Percentiles rank a stretch among this genome's conserved stretches.
Evolutionary conservation across 140 eudicot genomes (phyloP).

Genomic region (Cichorium intybus): DNA sequence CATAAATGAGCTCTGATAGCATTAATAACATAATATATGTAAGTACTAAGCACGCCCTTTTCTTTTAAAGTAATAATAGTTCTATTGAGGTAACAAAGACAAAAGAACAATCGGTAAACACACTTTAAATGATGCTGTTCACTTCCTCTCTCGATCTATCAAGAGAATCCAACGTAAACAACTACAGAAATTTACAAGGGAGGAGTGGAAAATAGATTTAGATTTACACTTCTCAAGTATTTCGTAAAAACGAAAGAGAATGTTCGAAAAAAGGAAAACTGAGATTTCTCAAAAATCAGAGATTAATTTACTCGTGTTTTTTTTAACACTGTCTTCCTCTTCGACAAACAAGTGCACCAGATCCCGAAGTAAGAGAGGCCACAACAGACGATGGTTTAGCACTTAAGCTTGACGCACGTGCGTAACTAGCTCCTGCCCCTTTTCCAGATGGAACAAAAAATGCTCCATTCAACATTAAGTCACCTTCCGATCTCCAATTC

Average conservation of each 20-base stretch:
- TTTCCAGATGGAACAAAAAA: slow-evolving; percentile 68
- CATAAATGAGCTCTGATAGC: no score
- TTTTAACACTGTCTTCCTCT: slow-evolving; percentile 56
- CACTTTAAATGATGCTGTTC: slow-evolving; percentile 17
- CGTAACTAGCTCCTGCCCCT: slow-evolving; percentile 82
- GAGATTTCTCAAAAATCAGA: slow-evolving; percentile 29
- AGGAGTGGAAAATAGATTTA: not conserved
- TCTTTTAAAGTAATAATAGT: slow-evolving; percentile 10
- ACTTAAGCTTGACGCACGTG: slow-evolving; percentile 80
- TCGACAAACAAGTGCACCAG: slow-evolving; percentile 86
- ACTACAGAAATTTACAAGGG: slow-evolving; percentile 26
- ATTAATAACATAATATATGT: not conserved
- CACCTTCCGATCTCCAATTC: slow-evolving; percentile 99
- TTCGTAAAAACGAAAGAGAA: slow-evolving; percentile 30
- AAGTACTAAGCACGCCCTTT: not conserved
- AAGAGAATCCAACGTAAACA: slow-evolving; percentile 22
- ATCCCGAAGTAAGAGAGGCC: slow-evolving; percentile 69
- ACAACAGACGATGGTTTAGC: slow-evolving; percentile 79
- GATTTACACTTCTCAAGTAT: slow-evolving; percentile 41
- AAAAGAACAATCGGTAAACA: slow-evolving; percentile 3
- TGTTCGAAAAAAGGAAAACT: slow-evolving; percentile 27
- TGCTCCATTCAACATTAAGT: slow-evolving; percentile 82
- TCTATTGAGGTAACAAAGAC: slow-evolving; percentile 11
- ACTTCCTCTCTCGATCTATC: slow-evolving; percentile 21
- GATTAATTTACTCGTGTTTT: slow-evolving; percentile 24